Evolutionary conservation across 1,284 basidiomycete species (phyloP).

Genomic region (Apiotrichum laibachii): DNA sequence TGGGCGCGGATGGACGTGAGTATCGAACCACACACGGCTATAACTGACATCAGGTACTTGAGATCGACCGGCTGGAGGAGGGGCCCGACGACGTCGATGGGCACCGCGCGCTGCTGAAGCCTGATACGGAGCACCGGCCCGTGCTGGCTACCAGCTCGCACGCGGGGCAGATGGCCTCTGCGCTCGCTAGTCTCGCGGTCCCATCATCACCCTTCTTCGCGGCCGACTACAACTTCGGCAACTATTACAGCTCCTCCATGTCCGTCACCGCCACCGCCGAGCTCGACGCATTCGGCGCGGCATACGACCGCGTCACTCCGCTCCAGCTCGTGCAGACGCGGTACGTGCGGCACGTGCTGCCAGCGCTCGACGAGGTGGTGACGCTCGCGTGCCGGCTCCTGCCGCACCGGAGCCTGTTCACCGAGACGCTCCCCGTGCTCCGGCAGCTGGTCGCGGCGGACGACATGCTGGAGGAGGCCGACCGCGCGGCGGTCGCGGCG

Average conservation of each 20-base stretch:
- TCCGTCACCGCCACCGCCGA: too few relatives aligned
- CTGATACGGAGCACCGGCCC: slow-evolving; percentile 29
- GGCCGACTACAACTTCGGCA: too few relatives aligned
- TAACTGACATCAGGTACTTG: slow-evolving; percentile 38
- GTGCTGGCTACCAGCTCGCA: slow-evolving; percentile 22
- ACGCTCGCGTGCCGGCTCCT: slow-evolving; percentile 50
- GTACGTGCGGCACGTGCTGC: slow-evolving; percentile 44
- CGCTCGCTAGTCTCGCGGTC: slow-evolving; percentile 31
- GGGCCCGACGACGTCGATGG: slow-evolving; percentile 63
- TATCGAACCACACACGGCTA: background rate
- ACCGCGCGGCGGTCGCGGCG: slow-evolving; percentile 29
- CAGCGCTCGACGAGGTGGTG: slow-evolving; percentile 54
- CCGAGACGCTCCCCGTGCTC: slow-evolving; percentile 72
- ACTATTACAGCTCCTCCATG: too few relatives aligned
- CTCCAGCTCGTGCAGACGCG: slow-evolving; percentile 21
- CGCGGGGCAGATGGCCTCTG: slow-evolving; percentile 31
- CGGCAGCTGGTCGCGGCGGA: slow-evolving; percentile 67
- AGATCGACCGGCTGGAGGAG: slow-evolving; percentile 47
- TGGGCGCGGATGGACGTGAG: slow-evolving; percentile 56
- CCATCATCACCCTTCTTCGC: too few relatives aligned
- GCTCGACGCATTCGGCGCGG: background rate
- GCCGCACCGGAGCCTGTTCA: slow-evolving; percentile 55
- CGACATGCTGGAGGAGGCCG: slow-evolving; percentile 53
- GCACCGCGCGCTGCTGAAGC: slow-evolving; percentile 55
- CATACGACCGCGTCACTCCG: slow-evolving; percentile 21